A percentile compares a stretch with the other conserved stretches of the same genome.
Evolutionary conservation across 2,329 filamentous ascomycete genomes (phyloP).

Genomic region (Fusarium xyrophilum): DNA sequence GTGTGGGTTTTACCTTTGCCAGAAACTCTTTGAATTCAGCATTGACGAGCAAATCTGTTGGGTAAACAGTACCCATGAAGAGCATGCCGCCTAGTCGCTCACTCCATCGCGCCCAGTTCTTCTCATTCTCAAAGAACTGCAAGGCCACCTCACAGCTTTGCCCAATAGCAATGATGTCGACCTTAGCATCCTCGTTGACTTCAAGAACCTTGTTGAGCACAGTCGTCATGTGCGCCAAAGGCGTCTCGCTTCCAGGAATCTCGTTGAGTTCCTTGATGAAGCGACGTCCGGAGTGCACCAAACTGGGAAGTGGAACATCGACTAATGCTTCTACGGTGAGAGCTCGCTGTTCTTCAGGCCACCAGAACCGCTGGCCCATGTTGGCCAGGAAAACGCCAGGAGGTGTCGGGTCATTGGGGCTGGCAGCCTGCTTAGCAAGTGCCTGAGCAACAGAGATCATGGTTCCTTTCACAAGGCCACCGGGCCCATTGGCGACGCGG

Average conservation of each 20-base stretch:
- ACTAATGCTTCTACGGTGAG: constrained; percentile 66
- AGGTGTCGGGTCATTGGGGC: constrained; percentile 43
- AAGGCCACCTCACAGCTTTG: constrained; percentile 67
- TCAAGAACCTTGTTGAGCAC: constrained; percentile 71
- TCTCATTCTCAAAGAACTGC: constrained; percentile 63
- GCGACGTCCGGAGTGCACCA: constrained; percentile 63
- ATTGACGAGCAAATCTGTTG: constrained; percentile 50
- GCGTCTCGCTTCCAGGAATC: constrained; percentile 65
- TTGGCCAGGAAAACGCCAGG: constrained; percentile 79
- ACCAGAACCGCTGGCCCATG: constrained; percentile 78
- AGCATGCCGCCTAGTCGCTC: constrained; percentile 56
- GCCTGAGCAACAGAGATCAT: constrained; percentile 67
- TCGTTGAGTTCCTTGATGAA: constrained; percentile 64
- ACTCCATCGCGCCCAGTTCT: constrained; percentile 57
- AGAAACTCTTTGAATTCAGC: constrained; percentile 58
- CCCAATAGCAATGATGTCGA: constrained; percentile 76
- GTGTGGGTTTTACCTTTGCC: constrained; percentile 51
- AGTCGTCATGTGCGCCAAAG: constrained; percentile 67
- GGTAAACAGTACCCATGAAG: constrained; percentile 57
- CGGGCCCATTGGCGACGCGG: constrained; percentile 66
- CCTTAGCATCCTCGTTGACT: constrained; percentile 54
- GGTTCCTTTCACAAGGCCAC: constrained; percentile 75
- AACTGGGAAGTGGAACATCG: constrained; percentile 66
- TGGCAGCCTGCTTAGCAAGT: constrained; percentile 49
- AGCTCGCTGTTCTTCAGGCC: constrained; percentile 65